phyloP scores from a whole-genome alignment of 2,329 filamentous ascomycete genomes.

The Aspergillus niger region DNA sequence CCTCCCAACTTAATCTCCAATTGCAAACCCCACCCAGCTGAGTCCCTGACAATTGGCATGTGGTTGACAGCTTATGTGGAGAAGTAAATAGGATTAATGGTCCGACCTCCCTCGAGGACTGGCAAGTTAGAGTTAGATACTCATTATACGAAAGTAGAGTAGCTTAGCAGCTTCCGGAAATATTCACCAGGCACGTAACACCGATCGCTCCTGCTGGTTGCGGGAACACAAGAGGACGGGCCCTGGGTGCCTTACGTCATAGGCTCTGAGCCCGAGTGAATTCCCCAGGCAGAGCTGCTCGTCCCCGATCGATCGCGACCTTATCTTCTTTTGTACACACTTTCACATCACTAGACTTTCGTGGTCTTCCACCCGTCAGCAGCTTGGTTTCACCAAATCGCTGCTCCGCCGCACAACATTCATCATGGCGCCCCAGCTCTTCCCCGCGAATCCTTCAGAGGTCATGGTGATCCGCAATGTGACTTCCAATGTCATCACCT shows the following conservation, averaged over 20 bases:
- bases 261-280: background rate
- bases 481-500: conserved; percentile 67
- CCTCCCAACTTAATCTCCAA: background rate
- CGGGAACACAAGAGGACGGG: background rate
- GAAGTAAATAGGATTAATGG: background rate
- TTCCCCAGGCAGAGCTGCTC: background rate
- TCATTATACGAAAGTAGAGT: too few species aligned
- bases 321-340: background rate
- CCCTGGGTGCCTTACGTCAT: background rate
- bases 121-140: too few species aligned
- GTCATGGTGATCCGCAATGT: conserved; percentile 90
- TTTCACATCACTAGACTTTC: background rate
- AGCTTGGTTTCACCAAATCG: background rate
- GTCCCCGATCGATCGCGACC: background rate
- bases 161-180: background rate
- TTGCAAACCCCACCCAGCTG: background rate
- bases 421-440: conserved; percentile 50
- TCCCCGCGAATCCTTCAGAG: conserved; percentile 71
- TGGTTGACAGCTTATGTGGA: background rate
- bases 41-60: background rate
- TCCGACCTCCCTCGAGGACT: background rate
- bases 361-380: background rate
- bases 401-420: background rate
- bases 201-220: background rate
- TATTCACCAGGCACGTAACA: background rate